Evolutionary conservation across 2,329 filamentous ascomycete genomes (phyloP).

Genomic region (Eutypa lata): DNA sequence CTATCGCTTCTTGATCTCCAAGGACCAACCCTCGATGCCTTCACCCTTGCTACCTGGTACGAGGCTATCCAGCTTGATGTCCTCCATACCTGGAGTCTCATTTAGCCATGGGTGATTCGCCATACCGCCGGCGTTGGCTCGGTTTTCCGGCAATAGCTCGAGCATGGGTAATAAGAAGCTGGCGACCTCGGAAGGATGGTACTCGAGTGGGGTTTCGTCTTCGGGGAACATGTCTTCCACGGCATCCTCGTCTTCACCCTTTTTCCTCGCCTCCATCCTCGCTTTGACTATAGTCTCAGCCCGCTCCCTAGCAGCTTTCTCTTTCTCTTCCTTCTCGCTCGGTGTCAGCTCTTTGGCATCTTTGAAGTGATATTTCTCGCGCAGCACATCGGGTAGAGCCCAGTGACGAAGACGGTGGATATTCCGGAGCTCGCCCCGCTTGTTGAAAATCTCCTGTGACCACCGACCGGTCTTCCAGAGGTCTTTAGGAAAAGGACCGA

Average conservation of each 20-base stretch:
- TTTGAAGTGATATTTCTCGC: constrained; percentile 95
- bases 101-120: constrained; percentile 78
- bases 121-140: constrained; percentile 97
- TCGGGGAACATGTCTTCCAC: constrained; percentile 27
- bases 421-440: constrained; percentile 94
- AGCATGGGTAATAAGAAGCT: constrained; percentile 90
- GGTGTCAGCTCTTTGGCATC: constrained; percentile 70
- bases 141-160: constrained; percentile 79
- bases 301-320: constrained; percentile 24
- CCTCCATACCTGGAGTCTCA: constrained; percentile 86
- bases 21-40: constrained; percentile 91
- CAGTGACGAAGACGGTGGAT: constrained; percentile 95
- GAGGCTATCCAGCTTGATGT: constrained; percentile 67
- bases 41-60: constrained; percentile 81
- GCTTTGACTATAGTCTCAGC: constrained; percentile 67
- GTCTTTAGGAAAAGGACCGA: constrained; percentile 89
- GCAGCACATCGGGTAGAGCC: constrained; percentile 87
- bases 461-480: constrained; percentile 92
- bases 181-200: constrained; percentile 50
- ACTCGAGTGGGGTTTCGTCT: constrained; percentile 25
- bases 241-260: constrained; percentile 27
- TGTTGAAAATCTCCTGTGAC: constrained; percentile 98
- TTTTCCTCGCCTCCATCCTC: constrained; percentile 30
- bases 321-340: constrained; percentile 29
- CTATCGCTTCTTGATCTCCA: constrained; percentile 80